Base-by-base conservation (phyloP, 345 rosid genomes). In the Mercurialis annua region DNA sequence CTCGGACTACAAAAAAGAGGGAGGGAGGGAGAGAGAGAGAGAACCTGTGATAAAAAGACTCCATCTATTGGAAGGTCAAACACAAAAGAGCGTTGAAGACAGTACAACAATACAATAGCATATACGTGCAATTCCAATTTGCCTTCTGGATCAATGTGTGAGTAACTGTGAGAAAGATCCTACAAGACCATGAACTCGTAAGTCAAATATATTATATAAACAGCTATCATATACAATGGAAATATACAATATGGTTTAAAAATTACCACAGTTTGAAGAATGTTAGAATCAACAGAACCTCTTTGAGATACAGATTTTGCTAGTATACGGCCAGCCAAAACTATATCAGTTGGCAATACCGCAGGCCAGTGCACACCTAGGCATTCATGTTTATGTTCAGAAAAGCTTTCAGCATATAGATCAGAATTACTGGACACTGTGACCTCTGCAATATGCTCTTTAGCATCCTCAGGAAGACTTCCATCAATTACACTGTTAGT, bases 321-420 rank as follows among this genome's bases (percentile, higher is more conserved):
- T 42, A 90, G 60, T 27, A 86, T 31, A 36, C 95, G 86, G 74
- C 92, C 95, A 60, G 96, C 92, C 76, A 92, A 77, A 75, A 87
- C 87, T 62, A 91, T 72, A 74, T 88, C 86, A 38, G 88, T 64
- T 64, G 96, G 92, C 66, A 92, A 76, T 67, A 88, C 76, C 10
- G 84, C 81, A 68, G 92, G 88, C 98, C 97, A 92, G 75, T 83
- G 77, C 11, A 81, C 84, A 65, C 91, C 95, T 36, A 51, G 75
- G 69, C 97, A 92, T 77, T 92, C 97, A 80, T 87, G 97, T 68
- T 81, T 79, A 83, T 92, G 98, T 62, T 92, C 98, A 42, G 73
- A 78, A 80, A 84, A 40, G 69, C 65, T 58, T 59, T 74, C 84
- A 24, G 59, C 59, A 70, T 71, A 70, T 46, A 71, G 70, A 68